Base-by-base conservation (phyloP, 208 protist species). In the Leishmania turanica region DNA sequence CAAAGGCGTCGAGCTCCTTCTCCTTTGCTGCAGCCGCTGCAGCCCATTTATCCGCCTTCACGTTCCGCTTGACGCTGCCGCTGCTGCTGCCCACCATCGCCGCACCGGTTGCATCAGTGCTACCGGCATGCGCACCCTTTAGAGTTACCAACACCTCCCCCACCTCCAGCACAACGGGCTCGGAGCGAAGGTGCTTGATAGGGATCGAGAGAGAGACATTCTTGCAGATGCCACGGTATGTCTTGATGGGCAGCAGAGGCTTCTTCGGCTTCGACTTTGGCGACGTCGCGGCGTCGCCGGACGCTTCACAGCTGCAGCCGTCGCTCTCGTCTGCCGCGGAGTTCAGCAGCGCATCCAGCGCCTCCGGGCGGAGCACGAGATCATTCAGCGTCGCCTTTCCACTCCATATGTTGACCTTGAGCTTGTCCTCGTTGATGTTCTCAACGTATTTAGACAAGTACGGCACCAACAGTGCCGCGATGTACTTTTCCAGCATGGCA, bases 381-480 rank as follows among this genome's bases (percentile, higher is more conserved):
- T 98, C 93, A 11, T 91, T 84, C n/a, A 98, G 75, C 21, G 89
- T 80, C 21, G 87, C 95, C 84, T 92, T 98, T 21, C 95, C 95
- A 70, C 81, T 94, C 93, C 95, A 98, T 21, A 98, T 83, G 64
- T 91, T 89, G 77, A 98, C 87, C 64, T 86, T 88, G 1, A 98
- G 87, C 78, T 97, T 90, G 58, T 90, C 85, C 64, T 88, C 84
- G 79, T 98, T 94, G 71, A 98, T 87, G 73, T 98, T 94, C 83
- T 98, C 93, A 34, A 92, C 88, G 81, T 92, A 98, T 81, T 93
- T 89, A 66, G 86, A 91, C 19, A 98, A 75, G 77, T 97, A 97
- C 49, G 93, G 95, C 79, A 98, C 95, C 78, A 98, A 75, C 42
- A 98, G 89, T 13, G 90, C 78, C 19, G 91, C 91, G 21, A 97